A percentile compares a stretch with the other conserved stretches of the same genome.
Evolutionary conservation across 108 stramenopile genomes (phyloP).

Genomic region (Skeletonema costatum): DNA sequence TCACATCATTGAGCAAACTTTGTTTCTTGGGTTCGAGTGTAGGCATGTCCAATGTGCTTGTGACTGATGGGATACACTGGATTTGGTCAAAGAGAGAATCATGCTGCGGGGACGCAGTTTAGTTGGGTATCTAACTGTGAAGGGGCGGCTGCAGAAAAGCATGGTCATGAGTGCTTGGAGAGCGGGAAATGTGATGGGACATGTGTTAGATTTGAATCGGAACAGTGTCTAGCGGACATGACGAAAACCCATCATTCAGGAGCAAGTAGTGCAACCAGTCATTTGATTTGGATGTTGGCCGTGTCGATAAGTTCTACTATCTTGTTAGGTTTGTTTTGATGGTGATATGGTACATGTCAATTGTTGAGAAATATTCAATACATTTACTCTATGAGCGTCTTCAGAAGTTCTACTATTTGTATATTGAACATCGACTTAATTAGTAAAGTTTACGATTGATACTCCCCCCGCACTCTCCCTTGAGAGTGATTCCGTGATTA

Average conservation of each 20-base stretch:
- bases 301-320: neutral
- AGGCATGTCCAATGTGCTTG: conserved; percentile 42
- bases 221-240: conserved; percentile 26
- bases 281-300: neutral
- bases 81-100: conserved; percentile 38
- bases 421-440: neutral
- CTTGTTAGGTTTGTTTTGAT: neutral
- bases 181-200: conserved; percentile 32
- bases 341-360: neutral
- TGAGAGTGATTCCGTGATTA: neutral
- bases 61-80: conserved; percentile 19
- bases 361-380: neutral
- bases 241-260: neutral
- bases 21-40: conserved; percentile 46
- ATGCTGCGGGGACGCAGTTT: conserved; percentile 29
- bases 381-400: neutral
- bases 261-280: neutral
- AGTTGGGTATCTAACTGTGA: conserved; percentile 39
- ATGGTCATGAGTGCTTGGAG: conserved; percentile 34
- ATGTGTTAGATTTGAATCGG: conserved; percentile 23
- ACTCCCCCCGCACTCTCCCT: neutral
- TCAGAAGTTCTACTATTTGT: too few species aligned
- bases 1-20: conserved; percentile 25
- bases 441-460: neutral
- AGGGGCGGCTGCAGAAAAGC: conserved; percentile 30